A percentile compares a stretch with the other conserved stretches of the same genome.
These are phyloP conservation scores for Symmetrospora coprosmae DNA, from an alignment of 768 basidiomycete species.

Conservation along the genomic window DNA sequence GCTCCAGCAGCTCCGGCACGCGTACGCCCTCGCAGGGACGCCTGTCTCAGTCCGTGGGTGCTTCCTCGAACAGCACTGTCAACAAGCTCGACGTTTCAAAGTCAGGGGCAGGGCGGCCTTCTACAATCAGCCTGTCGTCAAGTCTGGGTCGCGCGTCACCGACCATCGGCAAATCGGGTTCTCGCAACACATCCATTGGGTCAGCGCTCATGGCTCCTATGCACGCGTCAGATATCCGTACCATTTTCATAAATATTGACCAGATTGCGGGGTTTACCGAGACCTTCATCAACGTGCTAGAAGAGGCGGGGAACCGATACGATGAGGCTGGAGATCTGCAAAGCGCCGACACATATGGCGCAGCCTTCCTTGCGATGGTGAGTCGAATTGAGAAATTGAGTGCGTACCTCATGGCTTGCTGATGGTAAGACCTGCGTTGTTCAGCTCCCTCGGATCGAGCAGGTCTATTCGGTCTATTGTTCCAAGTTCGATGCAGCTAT, in stretches of 20 bases:
- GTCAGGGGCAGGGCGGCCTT: no score
- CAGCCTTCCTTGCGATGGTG: conserved; percentile 31
- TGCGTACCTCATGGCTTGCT: no score
- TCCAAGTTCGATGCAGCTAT: conserved; percentile 44
- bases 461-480: conserved; percentile 31
- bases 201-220: neutral
- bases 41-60: no score
- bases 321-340: neutral
- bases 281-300: conserved; percentile 26
- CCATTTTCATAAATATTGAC: conserved; percentile 32
- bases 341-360: conserved; percentile 25
- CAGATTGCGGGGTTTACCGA: conserved; percentile 29
- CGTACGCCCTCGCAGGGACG: no score
- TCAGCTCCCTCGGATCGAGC: conserved; percentile 30
- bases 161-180: no score
- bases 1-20: no score
- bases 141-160: no score
- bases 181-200: no score
- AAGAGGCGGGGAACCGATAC: neutral
- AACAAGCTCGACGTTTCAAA: no score
- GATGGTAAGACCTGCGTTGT: neutral
- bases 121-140: no score
- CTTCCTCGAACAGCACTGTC: no score
- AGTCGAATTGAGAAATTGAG: no score
- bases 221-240: neutral